A percentile compares a stretch with the other conserved stretches of the same genome.
These are phyloP conservation scores for Cucumis hystrix DNA, from an alignment of 306 rosid genomes.

Conservation along the genomic window DNA sequence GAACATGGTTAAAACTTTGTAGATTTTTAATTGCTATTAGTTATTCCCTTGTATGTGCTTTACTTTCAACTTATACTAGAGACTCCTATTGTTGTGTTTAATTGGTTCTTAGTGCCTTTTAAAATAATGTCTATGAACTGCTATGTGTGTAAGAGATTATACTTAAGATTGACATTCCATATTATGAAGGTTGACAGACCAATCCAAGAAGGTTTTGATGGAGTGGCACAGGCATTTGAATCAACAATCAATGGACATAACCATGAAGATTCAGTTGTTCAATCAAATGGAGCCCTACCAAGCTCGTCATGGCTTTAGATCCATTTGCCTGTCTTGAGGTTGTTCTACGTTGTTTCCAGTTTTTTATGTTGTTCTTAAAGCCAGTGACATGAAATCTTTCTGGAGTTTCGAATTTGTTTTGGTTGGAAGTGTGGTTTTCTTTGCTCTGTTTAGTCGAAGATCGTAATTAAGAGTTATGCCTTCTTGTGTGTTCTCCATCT, in stretches of 20 bases:
- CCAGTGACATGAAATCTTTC: background rate
- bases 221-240: constrained; percentile 12
- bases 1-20: background rate
- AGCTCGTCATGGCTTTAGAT: no score
- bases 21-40: background rate
- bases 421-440: no score
- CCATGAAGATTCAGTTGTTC: constrained; percentile 19
- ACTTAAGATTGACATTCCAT: constrained; percentile 16
- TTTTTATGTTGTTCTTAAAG: background rate
- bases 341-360: no score
- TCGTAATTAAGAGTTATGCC: background rate
- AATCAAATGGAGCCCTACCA: constrained; percentile 28
- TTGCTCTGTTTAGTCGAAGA: background rate
- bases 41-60: background rate
- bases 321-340: no score
- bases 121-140: background rate
- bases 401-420: background rate
- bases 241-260: constrained; percentile 15
- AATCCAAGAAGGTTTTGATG: constrained; percentile 14
- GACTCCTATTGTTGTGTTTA: background rate
- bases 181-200: constrained; percentile 29
- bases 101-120: background rate
- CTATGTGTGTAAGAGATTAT: background rate
- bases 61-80: background rate
- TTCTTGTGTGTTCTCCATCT: background rate